Evolutionary conservation across 768 basidiomycete genomes (phyloP).

Genomic region (Lactarius sanguifluus): DNA sequence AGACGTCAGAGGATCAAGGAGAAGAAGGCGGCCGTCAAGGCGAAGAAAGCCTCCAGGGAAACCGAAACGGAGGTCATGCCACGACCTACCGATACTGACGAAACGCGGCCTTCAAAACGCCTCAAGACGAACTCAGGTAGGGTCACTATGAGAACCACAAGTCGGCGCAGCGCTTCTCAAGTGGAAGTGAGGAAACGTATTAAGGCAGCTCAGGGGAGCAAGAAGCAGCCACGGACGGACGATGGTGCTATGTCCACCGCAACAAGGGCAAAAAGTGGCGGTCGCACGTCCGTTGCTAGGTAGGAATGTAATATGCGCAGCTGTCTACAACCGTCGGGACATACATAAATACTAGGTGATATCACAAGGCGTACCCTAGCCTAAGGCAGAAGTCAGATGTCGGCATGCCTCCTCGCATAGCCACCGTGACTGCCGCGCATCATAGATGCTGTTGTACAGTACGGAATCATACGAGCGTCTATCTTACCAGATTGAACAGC

Average conservation of each 20-base stretch:
- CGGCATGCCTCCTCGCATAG: not conserved
- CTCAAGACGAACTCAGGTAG: not conserved
- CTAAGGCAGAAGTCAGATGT: not conserved
- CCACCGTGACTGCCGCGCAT: not conserved
- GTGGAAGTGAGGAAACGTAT: not conserved
- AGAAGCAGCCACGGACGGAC: not conserved
- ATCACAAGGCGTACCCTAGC: not conserved
- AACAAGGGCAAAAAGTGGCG: not conserved
- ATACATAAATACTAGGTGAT: not conserved
- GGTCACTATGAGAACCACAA: not conserved
- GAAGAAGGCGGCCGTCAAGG: conserved; percentile 39
- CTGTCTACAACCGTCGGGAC: not conserved
- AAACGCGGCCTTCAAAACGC: conserved; percentile 2
- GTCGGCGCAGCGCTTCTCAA: not conserved
- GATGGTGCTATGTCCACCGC: not conserved
- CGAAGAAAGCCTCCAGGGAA: conserved; percentile 22
- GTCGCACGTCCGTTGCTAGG: not conserved
- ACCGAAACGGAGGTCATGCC: not conserved
- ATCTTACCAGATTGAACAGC: not conserved
- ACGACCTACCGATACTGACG: not conserved
- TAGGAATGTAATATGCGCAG: not conserved
- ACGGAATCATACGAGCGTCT: not conserved
- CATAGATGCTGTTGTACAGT: not conserved
- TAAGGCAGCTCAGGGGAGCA: not conserved
- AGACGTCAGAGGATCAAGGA: conserved; percentile 52